phyloP scores from a whole-genome alignment of 2,329 filamentous ascomycete genomes.

The Akanthomyces muscarius region DNA sequence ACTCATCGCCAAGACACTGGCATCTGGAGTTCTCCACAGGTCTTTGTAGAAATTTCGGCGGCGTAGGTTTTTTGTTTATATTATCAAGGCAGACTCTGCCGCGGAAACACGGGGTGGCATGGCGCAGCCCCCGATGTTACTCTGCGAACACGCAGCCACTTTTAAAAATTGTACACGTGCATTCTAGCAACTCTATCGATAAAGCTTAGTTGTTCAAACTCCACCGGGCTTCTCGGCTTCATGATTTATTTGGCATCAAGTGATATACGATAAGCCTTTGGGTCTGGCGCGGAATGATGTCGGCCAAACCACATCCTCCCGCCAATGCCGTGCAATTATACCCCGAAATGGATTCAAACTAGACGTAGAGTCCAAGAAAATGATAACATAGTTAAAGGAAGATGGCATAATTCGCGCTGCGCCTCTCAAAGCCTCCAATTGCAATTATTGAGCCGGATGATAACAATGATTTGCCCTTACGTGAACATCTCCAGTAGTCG shows the following conservation, averaged over 20 bases:
- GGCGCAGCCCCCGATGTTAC: neutral
- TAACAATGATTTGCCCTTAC: neutral
- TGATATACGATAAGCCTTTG: neutral
- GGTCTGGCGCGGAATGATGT: neutral
- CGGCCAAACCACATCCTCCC: neutral
- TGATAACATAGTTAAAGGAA: neutral
- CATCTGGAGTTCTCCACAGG: too few species aligned
- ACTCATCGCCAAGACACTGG: neutral
- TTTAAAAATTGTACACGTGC: too few species aligned
- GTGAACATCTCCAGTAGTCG: conserved; percentile 35
- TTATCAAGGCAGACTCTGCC: too few species aligned
- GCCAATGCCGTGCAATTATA: neutral
- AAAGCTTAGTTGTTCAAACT: neutral
- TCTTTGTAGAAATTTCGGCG: too few species aligned
- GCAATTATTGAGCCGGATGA: too few species aligned
- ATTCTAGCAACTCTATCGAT: conserved; percentile 3
- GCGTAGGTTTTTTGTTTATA: too few species aligned
- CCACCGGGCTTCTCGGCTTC: neutral
- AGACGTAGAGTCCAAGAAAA: neutral
- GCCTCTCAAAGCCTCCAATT: too few species aligned
- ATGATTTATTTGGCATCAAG: neutral
- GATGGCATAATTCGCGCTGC: neutral
- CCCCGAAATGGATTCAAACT: neutral
- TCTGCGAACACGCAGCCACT: neutral
- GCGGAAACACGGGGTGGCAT: too few species aligned